Base-by-base conservation (phyloP, 768 basidiomycete species). In the Boletus eberwhitei region DNA sequence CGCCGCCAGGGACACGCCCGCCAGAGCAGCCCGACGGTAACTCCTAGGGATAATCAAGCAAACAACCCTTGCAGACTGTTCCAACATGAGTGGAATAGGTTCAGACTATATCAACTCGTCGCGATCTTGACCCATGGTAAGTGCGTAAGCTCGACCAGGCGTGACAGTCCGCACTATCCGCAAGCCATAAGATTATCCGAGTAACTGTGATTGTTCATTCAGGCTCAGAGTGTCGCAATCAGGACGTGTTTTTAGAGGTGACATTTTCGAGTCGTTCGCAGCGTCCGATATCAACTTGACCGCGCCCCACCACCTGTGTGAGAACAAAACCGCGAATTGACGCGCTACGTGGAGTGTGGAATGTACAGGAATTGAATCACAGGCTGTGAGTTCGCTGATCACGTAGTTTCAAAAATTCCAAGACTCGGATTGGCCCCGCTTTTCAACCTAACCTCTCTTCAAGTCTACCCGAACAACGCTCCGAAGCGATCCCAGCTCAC, bases 261-360 rank as follows among this genome's bases (percentile, higher is more conserved):
- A n/a, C n/a, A n/a, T n/a, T n/a, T n/a, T n/a, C n/a, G n/a, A 4
- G 24, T 32, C 17, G 8, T 39, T 2, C 14, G 16, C 22, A 16
- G 45, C 31, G 14, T 21, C 14, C 14, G 44, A n/a, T 5, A 14
- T 34, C 14, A 32, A 47, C 47, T 36, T 17, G 47, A 4, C n/a
- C 17, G 5, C 45, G 14, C 46, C 8, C 34, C 34, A 29, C 12
- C 19, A 24, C 11, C n/a, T 4, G 55, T 61, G 59, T 54, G 61
- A 63, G 58, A 63, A 56, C n/a, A 62, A 42, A 53, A 19, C 13
- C 19, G 39, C 35, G 24, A 40, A 50, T 58, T 54, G 56, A 45
- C 48, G 31, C 12, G 29, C 19, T 34, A 55, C 29, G 32, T 51
- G 52, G 38, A 24, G 21, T 37, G 47, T 41, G 39, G 53, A 52